Evolutionary conservation across 75 land plant species (phyloP).

Genomic region (Gnetum montanum): DNA sequence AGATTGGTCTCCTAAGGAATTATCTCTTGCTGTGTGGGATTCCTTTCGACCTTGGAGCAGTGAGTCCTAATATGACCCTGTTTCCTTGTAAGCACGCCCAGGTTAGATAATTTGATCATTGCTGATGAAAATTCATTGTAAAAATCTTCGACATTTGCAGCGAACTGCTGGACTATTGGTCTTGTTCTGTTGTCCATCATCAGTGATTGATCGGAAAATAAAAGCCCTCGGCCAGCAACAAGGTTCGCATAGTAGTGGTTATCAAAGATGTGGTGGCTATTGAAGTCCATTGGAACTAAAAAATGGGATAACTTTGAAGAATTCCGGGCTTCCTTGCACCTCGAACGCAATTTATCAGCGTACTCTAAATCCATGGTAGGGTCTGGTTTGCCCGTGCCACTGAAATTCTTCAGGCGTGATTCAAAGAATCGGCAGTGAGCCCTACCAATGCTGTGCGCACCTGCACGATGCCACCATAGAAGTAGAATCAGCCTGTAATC

Average conservation of each 20-base stretch:
- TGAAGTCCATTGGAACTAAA: conserved; percentile 33
- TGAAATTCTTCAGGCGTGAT: conserved; percentile 48
- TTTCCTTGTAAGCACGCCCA: conserved; percentile 1
- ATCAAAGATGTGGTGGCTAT: conserved; percentile 44
- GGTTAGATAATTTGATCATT: conserved; percentile 3
- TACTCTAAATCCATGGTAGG: conserved; percentile 24
- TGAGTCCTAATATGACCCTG: conserved; percentile 6
- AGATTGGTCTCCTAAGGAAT: no score
- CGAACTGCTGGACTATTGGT: conserved; percentile 20
- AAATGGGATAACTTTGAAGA: background rate
- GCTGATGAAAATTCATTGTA: background rate
- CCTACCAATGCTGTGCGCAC: conserved; percentile 49
- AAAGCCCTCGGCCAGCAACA: conserved; percentile 41
- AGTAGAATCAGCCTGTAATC: background rate
- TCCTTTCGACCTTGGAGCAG: background rate
- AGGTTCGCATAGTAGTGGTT: conserved; percentile 41
- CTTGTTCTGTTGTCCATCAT: conserved; percentile 24
- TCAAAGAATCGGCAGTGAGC: conserved; percentile 40
- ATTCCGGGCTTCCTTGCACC: conserved; percentile 14
- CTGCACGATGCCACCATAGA: conserved; percentile 1
- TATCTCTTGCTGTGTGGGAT: background rate
- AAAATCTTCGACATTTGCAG: background rate
- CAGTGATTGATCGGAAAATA: conserved; percentile 40
- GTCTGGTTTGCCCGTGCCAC: conserved; percentile 21
- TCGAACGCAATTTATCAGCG: conserved; percentile 6